Conservation (phyloP, 2,329 filamentous ascomycete species). For the Penicillium sp. region DNA sequence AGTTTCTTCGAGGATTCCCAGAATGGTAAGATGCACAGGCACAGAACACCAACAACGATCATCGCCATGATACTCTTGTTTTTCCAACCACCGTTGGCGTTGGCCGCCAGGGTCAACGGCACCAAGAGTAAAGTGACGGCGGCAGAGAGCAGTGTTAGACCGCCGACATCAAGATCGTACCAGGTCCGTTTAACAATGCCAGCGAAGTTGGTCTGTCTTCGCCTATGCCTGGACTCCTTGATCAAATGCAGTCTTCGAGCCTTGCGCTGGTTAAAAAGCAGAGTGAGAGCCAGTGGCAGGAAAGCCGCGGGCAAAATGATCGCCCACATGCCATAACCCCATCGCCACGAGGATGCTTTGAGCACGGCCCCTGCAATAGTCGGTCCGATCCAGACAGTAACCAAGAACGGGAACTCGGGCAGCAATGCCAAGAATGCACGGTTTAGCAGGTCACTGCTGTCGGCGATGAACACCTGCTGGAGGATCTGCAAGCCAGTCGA, state of each 20-base stretch:
- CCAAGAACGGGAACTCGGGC: slow-evolving; percentile 63
- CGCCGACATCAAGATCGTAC: slow-evolving; percentile 53
- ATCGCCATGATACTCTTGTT: slow-evolving; percentile 55
- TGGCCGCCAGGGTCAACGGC: slow-evolving; percentile 60
- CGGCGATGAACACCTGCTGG: slow-evolving; percentile 64
- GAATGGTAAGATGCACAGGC: slow-evolving; percentile 55
- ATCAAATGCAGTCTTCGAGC: slow-evolving; percentile 55
- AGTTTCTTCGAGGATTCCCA: slow-evolving; percentile 59
- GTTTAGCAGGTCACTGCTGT: slow-evolving; percentile 64
- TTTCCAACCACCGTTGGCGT: slow-evolving; percentile 48
- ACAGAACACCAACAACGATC: slow-evolving; percentile 57
- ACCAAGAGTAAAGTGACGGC: slow-evolving; percentile 62
- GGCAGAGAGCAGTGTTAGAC: slow-evolving; percentile 37
- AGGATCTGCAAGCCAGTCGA: slow-evolving; percentile 60
- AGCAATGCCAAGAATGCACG: slow-evolving; percentile 64
- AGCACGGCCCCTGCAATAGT: slow-evolving; percentile 58
- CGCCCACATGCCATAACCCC: slow-evolving; percentile 66
- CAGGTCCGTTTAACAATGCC: slow-evolving; percentile 49
- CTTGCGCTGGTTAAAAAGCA: slow-evolving; percentile 60
- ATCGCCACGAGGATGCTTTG: slow-evolving; percentile 59
- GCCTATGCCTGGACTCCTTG: slow-evolving; percentile 42
- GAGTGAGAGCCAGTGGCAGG: slow-evolving; percentile 60
- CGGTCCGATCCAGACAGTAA: slow-evolving; percentile 63
- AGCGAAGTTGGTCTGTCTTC: slow-evolving; percentile 34
- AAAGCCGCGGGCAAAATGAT: slow-evolving; percentile 63